Evolutionary conservation across 2,329 filamentous ascomycete species (phyloP).

Genomic region (Simplicillium aogashimaense): DNA sequence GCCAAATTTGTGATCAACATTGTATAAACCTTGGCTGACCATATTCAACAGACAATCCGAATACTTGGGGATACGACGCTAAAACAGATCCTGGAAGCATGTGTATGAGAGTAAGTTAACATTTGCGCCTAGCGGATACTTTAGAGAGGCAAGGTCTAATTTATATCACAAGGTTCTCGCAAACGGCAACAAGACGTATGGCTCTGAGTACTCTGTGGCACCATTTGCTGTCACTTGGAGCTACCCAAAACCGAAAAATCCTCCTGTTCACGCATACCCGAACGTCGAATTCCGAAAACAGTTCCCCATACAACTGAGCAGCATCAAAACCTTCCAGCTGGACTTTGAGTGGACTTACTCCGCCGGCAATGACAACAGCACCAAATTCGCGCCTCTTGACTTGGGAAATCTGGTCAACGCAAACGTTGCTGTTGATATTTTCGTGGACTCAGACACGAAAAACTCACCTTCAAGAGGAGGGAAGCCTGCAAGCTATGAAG

Average conservation of each 20-base stretch:
- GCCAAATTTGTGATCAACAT: too few relatives aligned
- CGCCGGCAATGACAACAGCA: conserved; percentile 26
- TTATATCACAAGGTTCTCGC: conserved; percentile 29
- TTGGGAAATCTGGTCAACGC: conserved; percentile 31
- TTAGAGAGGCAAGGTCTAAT: background rate
- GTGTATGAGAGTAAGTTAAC: too few relatives aligned
- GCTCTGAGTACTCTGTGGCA: conserved; percentile 33
- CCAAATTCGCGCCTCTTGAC: conserved; percentile 22
- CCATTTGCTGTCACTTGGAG: conserved; percentile 43
- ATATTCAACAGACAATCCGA: too few relatives aligned
- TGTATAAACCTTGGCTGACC: too few relatives aligned
- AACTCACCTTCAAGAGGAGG: conserved; percentile 27
- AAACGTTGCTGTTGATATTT: conserved; percentile 52
- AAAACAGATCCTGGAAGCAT: too few relatives aligned
- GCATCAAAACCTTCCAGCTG: conserved; percentile 28
- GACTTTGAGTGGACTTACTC: conserved; percentile 40
- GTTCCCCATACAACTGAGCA: conserved; percentile 30
- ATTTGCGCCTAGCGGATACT: too few relatives aligned
- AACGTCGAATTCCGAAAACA: conserved; percentile 38
- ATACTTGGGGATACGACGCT: too few relatives aligned
- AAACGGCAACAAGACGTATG: conserved; percentile 39
- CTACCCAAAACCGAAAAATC: conserved; percentile 28
- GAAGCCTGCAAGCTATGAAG: conserved; percentile 31
- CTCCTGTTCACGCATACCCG: conserved; percentile 44
- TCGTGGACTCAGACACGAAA: conserved; percentile 35